Evolutionary conservation across 2,329 filamentous ascomycete genomes (phyloP), one percentile per base, ranked within the genome.

Genomic region (Phialemoniopsis sp.): DNA sequence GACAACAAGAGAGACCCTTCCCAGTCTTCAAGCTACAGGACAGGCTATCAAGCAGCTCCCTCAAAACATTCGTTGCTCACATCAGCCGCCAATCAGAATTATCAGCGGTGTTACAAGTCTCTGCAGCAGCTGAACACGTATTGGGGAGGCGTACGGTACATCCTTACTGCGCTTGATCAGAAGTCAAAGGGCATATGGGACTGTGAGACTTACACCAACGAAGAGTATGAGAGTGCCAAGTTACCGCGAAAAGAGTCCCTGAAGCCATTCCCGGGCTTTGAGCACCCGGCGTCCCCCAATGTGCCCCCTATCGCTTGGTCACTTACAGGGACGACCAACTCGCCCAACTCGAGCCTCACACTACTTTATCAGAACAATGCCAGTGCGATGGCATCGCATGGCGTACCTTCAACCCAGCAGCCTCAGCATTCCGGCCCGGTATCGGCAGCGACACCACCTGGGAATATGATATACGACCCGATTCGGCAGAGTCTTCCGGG

Each of bases 131-230:
- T 94, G n/a, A 80, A 93, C 49, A 74, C 76, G 1, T 93, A 93
- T 55, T 95, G 89, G 89, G 85, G 85, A 29, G 89, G 89, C 8
- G 84, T 88, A 18, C 84, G 87, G 41, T 95, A 95, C 56, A 94
- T 95, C 30, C 65, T 95, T 29, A 91, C 87, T 0, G 87, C 89
- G 0, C 67, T 95, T 10, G 87, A 94, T 50, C 89, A 94, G 51
- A 93, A 93, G 57, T 82, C 87, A 13, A 89, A 91, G 57, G 89
- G 89, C 1, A 87, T 91, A 29, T 87, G 84, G 61, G 88, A 95
- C 52, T 89, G 76, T 43, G 78, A 82, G 53, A 80, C 77, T 0
- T 81, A 73, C 46, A 81, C 77, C 0, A 65, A 63, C 2, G 88
- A 94, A 55, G 89, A 95, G 58, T 87, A 87, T 60, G 87, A 89